Conservation (phyloP, 2,329 filamentous ascomycete species). For the Lasiodiplodia gonubiensis region DNA sequence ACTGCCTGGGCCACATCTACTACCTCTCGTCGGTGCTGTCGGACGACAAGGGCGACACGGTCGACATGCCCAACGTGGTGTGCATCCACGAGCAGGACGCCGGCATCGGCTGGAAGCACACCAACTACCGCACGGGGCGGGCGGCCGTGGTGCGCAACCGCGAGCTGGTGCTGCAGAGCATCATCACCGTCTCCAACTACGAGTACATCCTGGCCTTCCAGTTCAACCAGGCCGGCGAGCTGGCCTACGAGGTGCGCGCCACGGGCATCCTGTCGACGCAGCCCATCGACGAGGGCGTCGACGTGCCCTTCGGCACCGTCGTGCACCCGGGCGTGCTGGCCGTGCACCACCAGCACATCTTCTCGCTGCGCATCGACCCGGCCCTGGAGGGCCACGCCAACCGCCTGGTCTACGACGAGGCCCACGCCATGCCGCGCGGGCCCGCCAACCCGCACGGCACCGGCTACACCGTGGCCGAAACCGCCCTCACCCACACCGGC, state of each 20-base stretch:
- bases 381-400: constrained; percentile 54
- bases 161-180: constrained; percentile 71
- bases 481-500: constrained; percentile 54
- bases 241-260: constrained; percentile 70
- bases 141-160: constrained; percentile 68
- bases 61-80: constrained; percentile 68
- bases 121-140: constrained; percentile 70
- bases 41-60: constrained; percentile 64
- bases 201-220: constrained; percentile 75
- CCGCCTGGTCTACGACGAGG: constrained; percentile 58
- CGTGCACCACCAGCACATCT: constrained; percentile 77
- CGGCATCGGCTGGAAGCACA: constrained; percentile 74
- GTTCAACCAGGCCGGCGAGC: constrained; percentile 72
- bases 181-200: constrained; percentile 75
- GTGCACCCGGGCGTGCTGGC: constrained; percentile 73
- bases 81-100: constrained; percentile 75
- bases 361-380: constrained; percentile 59
- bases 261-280: constrained; percentile 72
- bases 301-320: constrained; percentile 70
- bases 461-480: constrained; percentile 56
- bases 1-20: constrained; percentile 73
- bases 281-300: constrained; percentile 68
- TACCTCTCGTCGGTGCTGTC: constrained; percentile 66
- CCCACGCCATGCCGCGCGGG: constrained; percentile 63
- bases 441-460: constrained; percentile 63